These are phyloP conservation scores for Ogataea polymorpha DNA, from an alignment of 805 yeast genomes.

Conservation along the genomic window DNA sequence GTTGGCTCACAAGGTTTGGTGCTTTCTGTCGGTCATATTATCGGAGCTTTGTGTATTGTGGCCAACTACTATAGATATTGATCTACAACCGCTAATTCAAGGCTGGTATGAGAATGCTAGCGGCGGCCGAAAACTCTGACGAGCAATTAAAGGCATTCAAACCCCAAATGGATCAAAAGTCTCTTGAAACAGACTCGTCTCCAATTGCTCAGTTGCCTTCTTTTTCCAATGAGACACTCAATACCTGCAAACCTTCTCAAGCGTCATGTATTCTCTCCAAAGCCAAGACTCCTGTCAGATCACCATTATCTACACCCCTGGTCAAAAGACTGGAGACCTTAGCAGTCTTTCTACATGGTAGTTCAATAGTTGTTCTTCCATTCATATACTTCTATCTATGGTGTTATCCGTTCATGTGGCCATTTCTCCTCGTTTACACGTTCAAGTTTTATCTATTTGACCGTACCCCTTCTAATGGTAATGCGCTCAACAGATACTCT, in stretches of 20 bases:
- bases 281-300: slow-evolving; percentile 39
- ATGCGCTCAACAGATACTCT: slow-evolving; percentile 55
- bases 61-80: too few relatives aligned
- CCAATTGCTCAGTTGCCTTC: too few relatives aligned
- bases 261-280: slow-evolving; percentile 17
- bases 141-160: too few relatives aligned
- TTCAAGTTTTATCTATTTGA: slow-evolving; percentile 54
- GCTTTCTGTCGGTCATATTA: too few relatives aligned
- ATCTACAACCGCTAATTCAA: too few relatives aligned
- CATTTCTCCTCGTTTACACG: slow-evolving; percentile 60
- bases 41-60: too few relatives aligned
- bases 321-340: slow-evolving; percentile 61
- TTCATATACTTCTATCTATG: slow-evolving; percentile 54
- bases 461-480: slow-evolving; percentile 74
- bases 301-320: slow-evolving; percentile 56
- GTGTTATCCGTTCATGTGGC: slow-evolving; percentile 55
- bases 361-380: slow-evolving; percentile 60
- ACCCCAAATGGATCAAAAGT: too few relatives aligned
- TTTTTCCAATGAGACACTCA: neutral
- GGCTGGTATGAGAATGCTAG: too few relatives aligned
- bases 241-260: neutral
- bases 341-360: slow-evolving; percentile 69
- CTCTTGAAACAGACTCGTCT: too few relatives aligned
- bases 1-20: too few relatives aligned
- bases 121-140: too few relatives aligned